Evolutionary conservation across 495 filamentous ascomycete species (phyloP), one percentile per base, ranked within the genome.

Genomic region (Glonium stellatum): DNA sequence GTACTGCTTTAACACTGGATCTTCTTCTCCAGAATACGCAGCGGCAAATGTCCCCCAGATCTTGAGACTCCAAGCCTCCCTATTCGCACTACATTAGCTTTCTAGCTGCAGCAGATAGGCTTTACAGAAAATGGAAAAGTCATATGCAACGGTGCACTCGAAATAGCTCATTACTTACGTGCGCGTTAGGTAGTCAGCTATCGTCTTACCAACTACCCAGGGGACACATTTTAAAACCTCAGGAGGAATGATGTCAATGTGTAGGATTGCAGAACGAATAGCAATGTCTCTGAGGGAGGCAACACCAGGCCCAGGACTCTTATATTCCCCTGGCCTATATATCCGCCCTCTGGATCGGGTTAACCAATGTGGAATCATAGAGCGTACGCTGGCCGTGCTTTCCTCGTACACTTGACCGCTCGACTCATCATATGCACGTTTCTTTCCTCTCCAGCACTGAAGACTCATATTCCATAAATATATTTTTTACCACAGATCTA

Each of bases 361-460:
- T 34, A 55, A 4, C 46, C 34, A 63, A 4, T 9, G 13, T n/a
- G 54, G 51, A 9, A 57, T 27, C 60, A 62, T 62, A 2, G 60
- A 58, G 27, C 35, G 31, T 8, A 42, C 54, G 1, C 34, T 22
- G 15, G 35, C 35, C 0, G 48, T 48, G 21, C 35, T 62, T 25
- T 62, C 54, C 18, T 46, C 19, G 36, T 54, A 62, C 22, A 58
- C 49, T 23, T 62, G 60, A 13, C 60, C 54, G 1, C 42, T 62
- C 13, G 47, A 41, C 15, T 39, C 23, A 39, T 58, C 55, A 34
- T 39, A 50, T 23, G 4, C 39, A 15, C 44, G 44, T 22, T 10
- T 48, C 44, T 31, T 31, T 31, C 27, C 27, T 31, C 27, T 31
- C 27, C 27, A 31, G 6, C 6, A 31, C 6, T 31, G 27, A 31